These are phyloP conservation scores for Myrmaecium sp. DNA, from an alignment of 2,329 filamentous ascomycete species.

Conservation along the genomic window DNA sequence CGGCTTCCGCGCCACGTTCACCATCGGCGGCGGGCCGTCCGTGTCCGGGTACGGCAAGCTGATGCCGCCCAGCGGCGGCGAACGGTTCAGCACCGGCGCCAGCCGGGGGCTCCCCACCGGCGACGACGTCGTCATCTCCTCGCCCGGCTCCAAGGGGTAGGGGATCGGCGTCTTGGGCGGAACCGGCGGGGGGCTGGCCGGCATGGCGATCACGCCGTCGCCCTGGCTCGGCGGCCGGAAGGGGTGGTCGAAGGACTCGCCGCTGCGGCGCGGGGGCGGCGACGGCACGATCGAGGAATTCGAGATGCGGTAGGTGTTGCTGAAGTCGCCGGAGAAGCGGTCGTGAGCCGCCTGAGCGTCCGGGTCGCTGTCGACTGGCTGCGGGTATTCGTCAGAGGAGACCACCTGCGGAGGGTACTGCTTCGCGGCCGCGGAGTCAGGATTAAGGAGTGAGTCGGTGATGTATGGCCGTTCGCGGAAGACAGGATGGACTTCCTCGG, in stretches of 20 bases:
- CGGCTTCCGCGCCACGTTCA: constrained; percentile 77
- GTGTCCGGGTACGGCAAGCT: constrained; percentile 63
- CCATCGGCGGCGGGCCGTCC: constrained; percentile 64
- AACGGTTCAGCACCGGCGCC: too few relatives aligned
- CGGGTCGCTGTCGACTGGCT: constrained; percentile 11
- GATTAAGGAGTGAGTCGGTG: constrained; percentile 13
- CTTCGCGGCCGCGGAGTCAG: constrained; percentile 38
- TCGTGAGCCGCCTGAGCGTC: constrained; percentile 6
- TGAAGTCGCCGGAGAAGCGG: constrained; percentile 1
- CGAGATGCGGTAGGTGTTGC: constrained; percentile 4
- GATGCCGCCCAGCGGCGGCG: constrained; percentile 16
- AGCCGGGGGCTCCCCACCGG: constrained; percentile 2
- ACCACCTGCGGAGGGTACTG: constrained; percentile 52
- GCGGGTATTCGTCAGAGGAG: constrained; percentile 40
- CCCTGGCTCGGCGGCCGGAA: constrained; percentile 7
- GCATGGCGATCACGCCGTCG: too few relatives aligned
- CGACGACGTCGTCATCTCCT: too few relatives aligned
- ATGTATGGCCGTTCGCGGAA: constrained; percentile 4
- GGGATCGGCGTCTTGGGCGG: constrained; percentile 24
- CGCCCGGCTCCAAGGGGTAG: too few relatives aligned
- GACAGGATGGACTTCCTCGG: constrained; percentile 31
- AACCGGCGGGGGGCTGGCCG: constrained; percentile 20
- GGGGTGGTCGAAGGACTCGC: constrained; percentile 7
- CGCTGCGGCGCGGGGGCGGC: constrained; percentile 13
- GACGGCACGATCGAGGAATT: constrained; percentile 4